Percentiles rank a stretch among this genome's conserved stretches.
Evolutionary conservation across 2,329 filamentous ascomycete species (phyloP).

Genomic region (Aaosphaeria pasadenensis): DNA sequence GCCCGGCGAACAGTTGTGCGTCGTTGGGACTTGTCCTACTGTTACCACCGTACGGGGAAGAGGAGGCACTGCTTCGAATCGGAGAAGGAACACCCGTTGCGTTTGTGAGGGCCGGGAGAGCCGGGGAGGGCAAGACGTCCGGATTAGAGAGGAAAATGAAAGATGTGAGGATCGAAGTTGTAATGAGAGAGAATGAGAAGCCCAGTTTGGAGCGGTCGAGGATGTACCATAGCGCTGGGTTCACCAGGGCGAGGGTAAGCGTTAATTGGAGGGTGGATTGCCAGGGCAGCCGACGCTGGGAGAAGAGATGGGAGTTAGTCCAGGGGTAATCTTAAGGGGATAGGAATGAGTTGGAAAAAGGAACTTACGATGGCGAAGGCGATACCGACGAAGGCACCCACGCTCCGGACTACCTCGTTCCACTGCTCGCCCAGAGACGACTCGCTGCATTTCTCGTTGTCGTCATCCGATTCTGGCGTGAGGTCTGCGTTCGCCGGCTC

Average conservation of each 20-base stretch:
- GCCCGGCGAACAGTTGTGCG: conserved; percentile 46
- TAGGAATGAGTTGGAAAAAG: background rate
- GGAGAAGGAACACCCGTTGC: conserved; percentile 12
- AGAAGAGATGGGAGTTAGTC: background rate
- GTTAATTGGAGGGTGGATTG: conserved; percentile 92
- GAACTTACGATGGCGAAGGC: conserved; percentile 78
- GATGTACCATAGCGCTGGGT: conserved; percentile 93
- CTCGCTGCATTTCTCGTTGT: conserved; percentile 31
- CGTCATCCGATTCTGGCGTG: conserved; percentile 1
- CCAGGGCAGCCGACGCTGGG: conserved; percentile 84
- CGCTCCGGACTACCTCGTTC: conserved; percentile 67
- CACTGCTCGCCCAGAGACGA: conserved; percentile 61
- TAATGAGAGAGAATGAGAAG: conserved; percentile 71
- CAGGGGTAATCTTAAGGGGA: background rate
- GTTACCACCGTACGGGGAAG: conserved; percentile 6
- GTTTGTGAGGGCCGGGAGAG: conserved; percentile 19
- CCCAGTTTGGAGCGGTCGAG: conserved; percentile 87
- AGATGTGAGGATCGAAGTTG: conserved; percentile 72
- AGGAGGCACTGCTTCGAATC: background rate
- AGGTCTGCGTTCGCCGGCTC: conserved; percentile 36
- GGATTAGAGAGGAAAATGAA: conserved; percentile 74
- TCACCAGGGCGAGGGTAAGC: conserved; percentile 81
- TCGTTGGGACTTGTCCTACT: background rate
- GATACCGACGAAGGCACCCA: conserved; percentile 70
- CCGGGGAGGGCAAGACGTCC: conserved; percentile 63